These are phyloP conservation scores for Fraxinus xanthoxyloides DNA, from an alignment of 305 asterid genomes.

Conservation along the genomic window DNA sequence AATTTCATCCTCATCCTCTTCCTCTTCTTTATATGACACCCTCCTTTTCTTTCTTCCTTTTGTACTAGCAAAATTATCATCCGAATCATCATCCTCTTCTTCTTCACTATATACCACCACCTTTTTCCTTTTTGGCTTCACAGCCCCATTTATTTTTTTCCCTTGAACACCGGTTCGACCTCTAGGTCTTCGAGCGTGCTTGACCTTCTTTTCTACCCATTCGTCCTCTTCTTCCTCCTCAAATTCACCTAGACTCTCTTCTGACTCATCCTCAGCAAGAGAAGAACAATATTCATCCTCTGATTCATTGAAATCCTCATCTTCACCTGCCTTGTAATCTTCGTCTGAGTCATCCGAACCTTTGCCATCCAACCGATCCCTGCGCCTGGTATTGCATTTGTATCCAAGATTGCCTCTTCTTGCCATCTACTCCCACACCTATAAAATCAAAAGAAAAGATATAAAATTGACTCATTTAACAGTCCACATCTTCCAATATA, in stretches of 20 bases:
- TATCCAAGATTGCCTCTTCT: conserved; percentile 48
- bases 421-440: conserved; percentile 53
- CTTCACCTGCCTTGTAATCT: conserved; percentile 72
- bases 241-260: conserved; percentile 42
- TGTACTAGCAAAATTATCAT: not conserved
- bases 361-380: conserved; percentile 32
- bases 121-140: conserved; percentile 36
- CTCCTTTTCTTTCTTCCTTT: conserved; percentile 26
- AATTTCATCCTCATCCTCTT: not conserved
- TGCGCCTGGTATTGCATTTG: conserved; percentile 45
- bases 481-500: not conserved
- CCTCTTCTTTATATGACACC: conserved; percentile 33
- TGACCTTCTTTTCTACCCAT: conserved; percentile 45
- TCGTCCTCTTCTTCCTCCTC: conserved; percentile 27
- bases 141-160: conserved; percentile 38
- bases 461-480: conserved; percentile 4
- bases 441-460: conserved; percentile 11
- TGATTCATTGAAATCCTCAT: conserved; percentile 57
- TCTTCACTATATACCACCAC: conserved; percentile 7
- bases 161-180: conserved; percentile 27
- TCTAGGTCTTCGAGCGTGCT: conserved; percentile 30
- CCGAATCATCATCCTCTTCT: not conserved
- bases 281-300: conserved; percentile 77
- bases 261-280: conserved; percentile 68
- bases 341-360: conserved; percentile 86